Evolutionary conservation across 352 stramenopile genomes (phyloP), one percentile per base, ranked within the genome.

Genomic region (Hyaloperonospora brassicae): DNA sequence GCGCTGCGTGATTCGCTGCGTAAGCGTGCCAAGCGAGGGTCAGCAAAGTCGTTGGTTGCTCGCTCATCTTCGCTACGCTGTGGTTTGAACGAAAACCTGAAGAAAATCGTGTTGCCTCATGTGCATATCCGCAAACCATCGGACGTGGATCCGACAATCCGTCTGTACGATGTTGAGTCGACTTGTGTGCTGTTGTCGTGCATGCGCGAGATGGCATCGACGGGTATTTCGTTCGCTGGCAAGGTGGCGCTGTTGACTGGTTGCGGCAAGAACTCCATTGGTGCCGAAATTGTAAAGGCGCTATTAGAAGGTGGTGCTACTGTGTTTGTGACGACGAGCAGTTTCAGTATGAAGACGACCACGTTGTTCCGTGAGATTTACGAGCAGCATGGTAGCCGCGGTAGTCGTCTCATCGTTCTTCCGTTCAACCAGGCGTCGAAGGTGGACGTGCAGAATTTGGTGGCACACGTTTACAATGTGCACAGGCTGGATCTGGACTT

Each of bases 341-440:
- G 73, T 64, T 92, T 91, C 49, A 76, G 70, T 30, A 63, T 60
- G 46, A 66, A 71, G 36, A 80, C 76, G 9, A 74, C 79, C 2
- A 47, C 49, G 0, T 42, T 84, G 10, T 94, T 95, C 71, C 84
- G 77, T 13, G 66, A 72, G 43, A 87, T 93, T 39, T 95, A 93
- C 61, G 83, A 95, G 61, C 74, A 86, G 51, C 80, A 92, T 63
- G 84, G 86, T 27, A 86, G 79, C 45, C 80, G 81, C 23, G 84
- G 82, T 34, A 89, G 76, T 52, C 77, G 77, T 21, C 69, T 95
- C 22, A 73, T 92, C 25, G 50, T 95, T 11, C 52, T 93, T 5
- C 86, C 86, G 39, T 92, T 89, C 70, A 95, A 95, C 64, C 79
- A 90, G 52, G 82, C 77, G 14, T 94, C 83, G 7, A 84, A 86